Evolutionary conservation across 2,329 filamentous ascomycete genomes (phyloP), one percentile per base, ranked within the genome.

Genomic region (Fusarium sarcochroum): DNA sequence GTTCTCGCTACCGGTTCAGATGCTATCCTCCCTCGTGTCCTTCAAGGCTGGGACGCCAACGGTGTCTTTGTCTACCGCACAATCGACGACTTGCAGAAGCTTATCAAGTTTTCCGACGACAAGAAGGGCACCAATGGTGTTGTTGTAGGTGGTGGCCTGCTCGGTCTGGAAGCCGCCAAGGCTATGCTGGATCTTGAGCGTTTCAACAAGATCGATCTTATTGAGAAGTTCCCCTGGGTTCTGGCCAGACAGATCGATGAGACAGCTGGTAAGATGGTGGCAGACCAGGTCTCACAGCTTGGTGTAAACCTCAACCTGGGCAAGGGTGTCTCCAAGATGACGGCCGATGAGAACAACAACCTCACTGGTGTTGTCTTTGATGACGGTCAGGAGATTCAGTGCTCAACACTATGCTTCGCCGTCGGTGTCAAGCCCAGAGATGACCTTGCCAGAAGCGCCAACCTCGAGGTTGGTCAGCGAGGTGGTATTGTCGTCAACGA

Each of bases 11-110:
- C 94, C 0, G 94, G 94, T 14, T 97, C 93, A 2, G 90, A 97
- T 77, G 94, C 94, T 11, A 82, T 96, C 3, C 84, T 97, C 2
- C 93, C 87, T 1, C 78, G 73, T 2, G 86, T 91, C 60, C 94
- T 91, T 0, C 92, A 93, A 0, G 93, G 93, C 38, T 84, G 94
- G 73, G 90, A 95, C 76, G 92, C 93, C 13, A 89, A 88, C 23
- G 94, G 94, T 2, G 91, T 97, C 5, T 97, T 97, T 73, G 93
- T 97, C 9, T 97, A 97, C 77, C 87, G 94, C 47, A 97, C 91
- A 0, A 94, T 97, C 62, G 88, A 91, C 4, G 94, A 97, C 76
- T 80, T 97, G 35, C 85, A 94, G 75, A 87, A 85, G 42, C 85
- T 97, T 6, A 97, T 97, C 58, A 82, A 85, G 2, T 97, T 91